Evolutionary conservation across 2,329 filamentous ascomycete species (phyloP).

Genomic region (Penicillium sp.): DNA sequence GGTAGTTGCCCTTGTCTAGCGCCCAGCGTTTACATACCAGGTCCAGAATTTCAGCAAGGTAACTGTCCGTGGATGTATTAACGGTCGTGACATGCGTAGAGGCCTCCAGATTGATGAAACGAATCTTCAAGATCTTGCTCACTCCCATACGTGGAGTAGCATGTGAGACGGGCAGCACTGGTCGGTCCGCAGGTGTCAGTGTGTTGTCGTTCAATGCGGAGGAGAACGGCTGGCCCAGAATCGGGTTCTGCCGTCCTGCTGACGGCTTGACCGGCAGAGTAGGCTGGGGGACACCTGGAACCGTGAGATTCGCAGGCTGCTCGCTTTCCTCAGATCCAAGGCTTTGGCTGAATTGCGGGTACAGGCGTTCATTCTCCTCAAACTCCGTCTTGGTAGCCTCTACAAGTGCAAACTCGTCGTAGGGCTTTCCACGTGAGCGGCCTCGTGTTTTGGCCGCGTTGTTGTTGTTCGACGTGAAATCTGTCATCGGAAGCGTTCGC

Average conservation of each 20-base stretch:
- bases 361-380: slow-evolving; percentile 62
- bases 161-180: slow-evolving; percentile 48
- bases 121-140: slow-evolving; percentile 62
- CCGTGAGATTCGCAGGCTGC: slow-evolving; percentile 26
- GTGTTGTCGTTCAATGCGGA: slow-evolving; percentile 51
- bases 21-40: slow-evolving; percentile 65
- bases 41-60: slow-evolving; percentile 70
- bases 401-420: slow-evolving; percentile 69
- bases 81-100: slow-evolving; percentile 58
- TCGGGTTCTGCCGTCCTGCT: slow-evolving; percentile 42
- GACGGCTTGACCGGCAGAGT: slow-evolving; percentile 27
- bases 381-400: slow-evolving; percentile 61
- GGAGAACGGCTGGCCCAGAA: slow-evolving; percentile 51
- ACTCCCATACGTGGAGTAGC: slow-evolving; percentile 61
- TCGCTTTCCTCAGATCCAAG: slow-evolving; percentile 36
- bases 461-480: slow-evolving; percentile 71
- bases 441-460: slow-evolving; percentile 58
- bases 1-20: slow-evolving; percentile 66
- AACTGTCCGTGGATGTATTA: slow-evolving; percentile 66
- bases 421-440: slow-evolving; percentile 65
- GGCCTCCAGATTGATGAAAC: slow-evolving; percentile 64
- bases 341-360: slow-evolving; percentile 53
- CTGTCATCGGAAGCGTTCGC: slow-evolving; percentile 61
- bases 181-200: slow-evolving; percentile 51
- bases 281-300: slow-evolving; percentile 25